Conservation (phyloP, 352 stramenopile genomes). For the Phytophthora sp. region DNA sequence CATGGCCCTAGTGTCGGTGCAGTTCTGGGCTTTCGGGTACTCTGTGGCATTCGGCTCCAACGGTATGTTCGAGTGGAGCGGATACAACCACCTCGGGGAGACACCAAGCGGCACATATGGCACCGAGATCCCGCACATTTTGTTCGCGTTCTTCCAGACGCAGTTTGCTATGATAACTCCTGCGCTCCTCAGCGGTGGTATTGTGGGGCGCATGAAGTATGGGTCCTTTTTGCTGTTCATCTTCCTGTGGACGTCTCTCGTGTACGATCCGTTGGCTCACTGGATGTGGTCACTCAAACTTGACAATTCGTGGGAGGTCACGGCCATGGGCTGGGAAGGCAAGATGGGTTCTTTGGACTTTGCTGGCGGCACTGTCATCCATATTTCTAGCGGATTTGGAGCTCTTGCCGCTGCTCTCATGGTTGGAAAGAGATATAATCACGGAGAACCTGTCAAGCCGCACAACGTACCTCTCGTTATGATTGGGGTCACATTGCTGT, state of each 20-base stretch:
- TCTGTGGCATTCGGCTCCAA: constrained; percentile 67
- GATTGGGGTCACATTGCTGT: constrained; percentile 77
- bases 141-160: constrained; percentile 86
- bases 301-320: constrained; percentile 50
- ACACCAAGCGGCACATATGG: constrained; percentile 58
- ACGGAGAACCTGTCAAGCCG: constrained; percentile 69
- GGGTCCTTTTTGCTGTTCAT: constrained; percentile 78
- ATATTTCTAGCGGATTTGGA: constrained; percentile 82
- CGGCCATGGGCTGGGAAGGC: constrained; percentile 61
- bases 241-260: constrained; percentile 79
- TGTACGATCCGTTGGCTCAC: constrained; percentile 86
- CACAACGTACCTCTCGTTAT: constrained; percentile 89
- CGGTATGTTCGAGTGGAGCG: constrained; percentile 62
- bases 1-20: constrained; percentile 78
- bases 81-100: constrained; percentile 59
- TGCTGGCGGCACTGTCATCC: constrained; percentile 84
- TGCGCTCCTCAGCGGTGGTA: constrained; percentile 73
- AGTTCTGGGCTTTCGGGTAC: constrained; percentile 85
- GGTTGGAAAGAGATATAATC: constrained; percentile 78
- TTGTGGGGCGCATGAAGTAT: constrained; percentile 89
- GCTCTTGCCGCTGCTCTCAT: constrained; percentile 74
- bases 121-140: constrained; percentile 61
- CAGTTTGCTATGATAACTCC: constrained; percentile 86
- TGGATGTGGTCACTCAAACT: constrained; percentile 88
- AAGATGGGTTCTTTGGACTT: constrained; percentile 85